Percentiles rank a stretch among this genome's conserved stretches.
These are phyloP conservation scores for Pholiota conissans DNA, from an alignment of 768 basidiomycete genomes.

Conservation along the genomic window DNA sequence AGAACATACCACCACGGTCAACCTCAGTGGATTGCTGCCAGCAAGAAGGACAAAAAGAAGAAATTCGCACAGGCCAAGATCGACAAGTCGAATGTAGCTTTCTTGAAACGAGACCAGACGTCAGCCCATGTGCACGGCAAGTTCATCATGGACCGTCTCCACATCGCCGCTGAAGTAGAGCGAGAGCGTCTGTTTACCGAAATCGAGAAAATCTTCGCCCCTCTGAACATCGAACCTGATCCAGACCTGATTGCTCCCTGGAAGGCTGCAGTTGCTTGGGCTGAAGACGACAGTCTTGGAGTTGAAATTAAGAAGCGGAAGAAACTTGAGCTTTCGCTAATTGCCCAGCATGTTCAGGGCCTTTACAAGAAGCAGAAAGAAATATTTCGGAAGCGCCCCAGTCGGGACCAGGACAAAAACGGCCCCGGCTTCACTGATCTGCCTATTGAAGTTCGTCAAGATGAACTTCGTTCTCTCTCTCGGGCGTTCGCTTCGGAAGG, in stretches of 20 bases:
- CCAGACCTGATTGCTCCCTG: conserved; percentile 27
- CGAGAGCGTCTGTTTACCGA: conserved; percentile 16
- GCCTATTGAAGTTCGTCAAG: conserved; percentile 50
- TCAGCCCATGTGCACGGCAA: conserved; percentile 13
- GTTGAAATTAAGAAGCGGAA: conserved; percentile 9
- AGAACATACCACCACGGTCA: conserved; percentile 10
- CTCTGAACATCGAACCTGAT: conserved; percentile 20
- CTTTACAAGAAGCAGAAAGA: conserved; percentile 9
- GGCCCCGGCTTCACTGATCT: conserved; percentile 29
- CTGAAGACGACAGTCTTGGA: conserved; percentile 6
- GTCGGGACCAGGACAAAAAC: not conserved
- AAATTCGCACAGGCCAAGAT: conserved; percentile 5
- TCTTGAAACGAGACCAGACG: conserved; percentile 18
- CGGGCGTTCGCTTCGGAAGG: conserved; percentile 33
- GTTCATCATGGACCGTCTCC: conserved; percentile 48
- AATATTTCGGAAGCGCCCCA: conserved; percentile 7
- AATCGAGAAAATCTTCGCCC: conserved; percentile 29
- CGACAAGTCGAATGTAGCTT: conserved; percentile 19
- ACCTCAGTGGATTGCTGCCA: conserved; percentile 24
- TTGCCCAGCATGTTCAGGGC: conserved; percentile 18
- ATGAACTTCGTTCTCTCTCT: conserved; percentile 46
- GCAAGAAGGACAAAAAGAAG: conserved; percentile 16
- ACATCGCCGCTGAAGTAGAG: conserved; percentile 22
- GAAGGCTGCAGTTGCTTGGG: conserved; percentile 16
- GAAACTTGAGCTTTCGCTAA: conserved; percentile 15